phyloP scores from a whole-genome alignment of 352 stramenopile genomes.

The Phytophthora macrochlamydospora region DNA sequence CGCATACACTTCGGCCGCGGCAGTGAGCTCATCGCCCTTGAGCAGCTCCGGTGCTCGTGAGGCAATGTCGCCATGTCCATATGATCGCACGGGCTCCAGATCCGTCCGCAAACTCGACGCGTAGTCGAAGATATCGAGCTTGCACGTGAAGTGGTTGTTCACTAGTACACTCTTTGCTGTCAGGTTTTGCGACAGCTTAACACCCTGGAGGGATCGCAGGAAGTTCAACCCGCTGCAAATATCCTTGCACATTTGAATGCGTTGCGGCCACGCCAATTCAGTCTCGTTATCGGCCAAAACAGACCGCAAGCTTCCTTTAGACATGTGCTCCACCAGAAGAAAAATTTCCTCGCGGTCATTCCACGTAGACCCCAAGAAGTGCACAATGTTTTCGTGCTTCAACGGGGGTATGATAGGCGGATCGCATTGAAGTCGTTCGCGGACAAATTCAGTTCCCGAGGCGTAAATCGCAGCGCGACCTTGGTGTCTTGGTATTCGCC shows the following conservation, averaged over 20 bases:
- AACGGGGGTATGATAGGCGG: constrained; percentile 59
- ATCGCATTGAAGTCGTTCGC: constrained; percentile 52
- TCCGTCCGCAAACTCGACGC: constrained; percentile 53
- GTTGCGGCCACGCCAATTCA: constrained; percentile 57
- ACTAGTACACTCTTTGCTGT: constrained; percentile 67
- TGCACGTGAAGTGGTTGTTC: constrained; percentile 63
- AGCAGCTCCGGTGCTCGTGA: constrained; percentile 66
- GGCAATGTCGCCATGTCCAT: constrained; percentile 62
- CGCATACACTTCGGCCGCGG: constrained; percentile 67
- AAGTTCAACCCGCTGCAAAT: constrained; percentile 58
- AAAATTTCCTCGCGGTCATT: constrained; percentile 63
- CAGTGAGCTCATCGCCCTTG: constrained; percentile 44
- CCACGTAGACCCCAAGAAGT: constrained; percentile 67
- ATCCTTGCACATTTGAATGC: constrained; percentile 56
- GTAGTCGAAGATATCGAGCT: constrained; percentile 82
- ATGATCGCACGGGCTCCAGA: constrained; percentile 44
- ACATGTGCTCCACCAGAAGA: constrained; percentile 80
- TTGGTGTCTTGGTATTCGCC: constrained; percentile 49
- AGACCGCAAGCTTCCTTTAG: constrained; percentile 64
- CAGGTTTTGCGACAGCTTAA: constrained; percentile 51
- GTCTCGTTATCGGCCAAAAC: constrained; percentile 54
- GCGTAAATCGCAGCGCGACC: constrained; percentile 59
- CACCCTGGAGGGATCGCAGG: constrained; percentile 43
- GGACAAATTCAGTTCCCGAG: constrained; percentile 39
- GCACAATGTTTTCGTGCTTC: constrained; percentile 69